Evolutionary conservation across 495 filamentous ascomycete genomes (phyloP), one percentile per base, ranked within the genome.

Genomic region (Xylaria sp.): DNA sequence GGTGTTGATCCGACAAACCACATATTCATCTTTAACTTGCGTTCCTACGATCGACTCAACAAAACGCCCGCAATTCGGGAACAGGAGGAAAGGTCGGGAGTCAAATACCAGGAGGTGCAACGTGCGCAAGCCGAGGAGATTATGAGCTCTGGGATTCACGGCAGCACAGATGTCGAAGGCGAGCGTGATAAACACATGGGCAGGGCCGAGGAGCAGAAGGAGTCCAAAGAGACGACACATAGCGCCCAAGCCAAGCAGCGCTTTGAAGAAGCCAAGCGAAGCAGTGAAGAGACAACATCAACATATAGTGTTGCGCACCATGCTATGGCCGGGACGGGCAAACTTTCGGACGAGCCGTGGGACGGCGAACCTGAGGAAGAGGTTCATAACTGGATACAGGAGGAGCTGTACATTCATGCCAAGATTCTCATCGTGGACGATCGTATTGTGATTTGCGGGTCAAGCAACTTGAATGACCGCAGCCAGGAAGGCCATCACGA

Each of bases 391-490:
- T 93, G 97, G 82, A 89, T 97, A 59, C 95, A 97, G 76, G 95
- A 99, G 78, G 94, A 99, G 83, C 86, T 98, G 0, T 99, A 98
- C 73, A 88, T 97, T 46, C 95, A 99, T 77, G 92, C 89, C 48
- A 98, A 98, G 80, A 85, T 96, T 41, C 86, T 93, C 70, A 97
- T 97, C 72, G 93, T 90, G 17, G 94, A 97, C 75, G 93, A 97
- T 76, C 85, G 88, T 46, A 86, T 92, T 46, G 90, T 90, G 31
- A 91, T 97, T 68, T 97, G 95, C 77, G 95, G 95, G 19, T 92
- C 88, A 65, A 91, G 92, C 50, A 98, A 99, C 79, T 89, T 99
- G 79, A 98, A 99, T 75, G 95, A 98, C 76, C 88, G 96, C 76
- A 97, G 93, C 19, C 95, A 97, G 83, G 83, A 95, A 24, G 96